Percentiles rank a stretch among this genome's conserved stretches.
Evolutionary conservation across 768 basidiomycete species (phyloP).

Genomic region (Pleurotus sapidus): DNA sequence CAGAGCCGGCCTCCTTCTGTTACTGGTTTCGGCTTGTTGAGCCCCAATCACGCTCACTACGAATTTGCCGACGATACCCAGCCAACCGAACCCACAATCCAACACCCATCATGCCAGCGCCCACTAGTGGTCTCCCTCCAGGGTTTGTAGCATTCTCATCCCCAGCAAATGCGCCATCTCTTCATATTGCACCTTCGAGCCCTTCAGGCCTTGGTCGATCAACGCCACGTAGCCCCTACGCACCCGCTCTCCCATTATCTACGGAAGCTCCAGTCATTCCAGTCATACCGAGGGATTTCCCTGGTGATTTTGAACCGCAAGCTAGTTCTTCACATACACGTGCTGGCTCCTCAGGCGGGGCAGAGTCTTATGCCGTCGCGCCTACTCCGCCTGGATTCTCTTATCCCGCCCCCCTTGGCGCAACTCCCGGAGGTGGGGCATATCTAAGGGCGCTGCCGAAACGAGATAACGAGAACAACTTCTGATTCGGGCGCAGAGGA

Average conservation of each 20-base stretch:
- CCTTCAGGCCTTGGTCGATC: not conserved
- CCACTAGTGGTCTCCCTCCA: not conserved
- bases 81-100: not conserved
- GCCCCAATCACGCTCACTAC: not conserved
- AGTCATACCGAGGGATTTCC: not conserved
- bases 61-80: not conserved
- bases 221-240: not conserved
- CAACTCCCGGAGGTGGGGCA: not conserved
- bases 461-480: not conserved
- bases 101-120: not conserved
- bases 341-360: not conserved
- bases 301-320: not conserved
- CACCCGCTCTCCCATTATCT: not conserved
- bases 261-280: conserved; percentile 2
- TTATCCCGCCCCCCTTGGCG: conserved; percentile 1
- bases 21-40: not conserved
- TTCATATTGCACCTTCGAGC: not conserved
- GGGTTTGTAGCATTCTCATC: not conserved
- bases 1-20: not conserved
- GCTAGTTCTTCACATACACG: not conserved
- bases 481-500: not conserved
- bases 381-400: conserved; percentile 4
- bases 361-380: not conserved
- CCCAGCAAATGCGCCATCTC: not conserved
- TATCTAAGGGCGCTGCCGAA: not conserved